phyloP scores from a whole-genome alignment of 2,329 filamentous ascomycete genomes.

The Trichoderma sp. region DNA sequence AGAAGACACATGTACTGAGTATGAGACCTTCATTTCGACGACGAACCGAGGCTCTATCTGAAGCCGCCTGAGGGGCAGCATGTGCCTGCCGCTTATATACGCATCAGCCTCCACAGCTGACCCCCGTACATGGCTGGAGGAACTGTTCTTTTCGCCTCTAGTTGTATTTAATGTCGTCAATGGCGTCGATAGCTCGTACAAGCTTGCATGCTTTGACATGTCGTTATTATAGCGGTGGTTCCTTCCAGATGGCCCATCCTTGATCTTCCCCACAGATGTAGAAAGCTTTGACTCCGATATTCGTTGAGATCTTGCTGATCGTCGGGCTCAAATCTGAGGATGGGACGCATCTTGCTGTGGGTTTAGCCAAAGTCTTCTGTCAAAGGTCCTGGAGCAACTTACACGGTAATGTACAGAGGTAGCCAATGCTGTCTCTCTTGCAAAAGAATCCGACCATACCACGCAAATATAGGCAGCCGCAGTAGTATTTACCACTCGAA shows the following conservation, averaged over 20 bases:
- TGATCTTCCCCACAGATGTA: background rate
- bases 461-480: background rate
- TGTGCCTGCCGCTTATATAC: slow-evolving; percentile 5
- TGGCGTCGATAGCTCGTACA: slow-evolving; percentile 17
- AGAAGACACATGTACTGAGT: background rate
- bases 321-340: background rate
- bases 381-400: background rate
- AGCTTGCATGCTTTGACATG: background rate
- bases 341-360: background rate
- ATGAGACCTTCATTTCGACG: background rate
- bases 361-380: background rate
- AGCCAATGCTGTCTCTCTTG: background rate
- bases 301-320: slow-evolving; percentile 20
- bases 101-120: background rate
- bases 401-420: background rate
- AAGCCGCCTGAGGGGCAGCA: background rate
- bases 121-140: background rate
- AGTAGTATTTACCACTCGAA: background rate
- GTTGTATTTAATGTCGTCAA: slow-evolving; percentile 14
- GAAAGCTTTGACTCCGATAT: slow-evolving; percentile 21
- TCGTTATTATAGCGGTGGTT: background rate
- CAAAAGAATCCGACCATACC: background rate
- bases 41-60: background rate
- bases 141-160: background rate
- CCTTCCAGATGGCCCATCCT: background rate